These are phyloP conservation scores for Groenewaldozyma salmanticensis DNA, from an alignment of 805 yeast species.

Conservation along the genomic window DNA sequence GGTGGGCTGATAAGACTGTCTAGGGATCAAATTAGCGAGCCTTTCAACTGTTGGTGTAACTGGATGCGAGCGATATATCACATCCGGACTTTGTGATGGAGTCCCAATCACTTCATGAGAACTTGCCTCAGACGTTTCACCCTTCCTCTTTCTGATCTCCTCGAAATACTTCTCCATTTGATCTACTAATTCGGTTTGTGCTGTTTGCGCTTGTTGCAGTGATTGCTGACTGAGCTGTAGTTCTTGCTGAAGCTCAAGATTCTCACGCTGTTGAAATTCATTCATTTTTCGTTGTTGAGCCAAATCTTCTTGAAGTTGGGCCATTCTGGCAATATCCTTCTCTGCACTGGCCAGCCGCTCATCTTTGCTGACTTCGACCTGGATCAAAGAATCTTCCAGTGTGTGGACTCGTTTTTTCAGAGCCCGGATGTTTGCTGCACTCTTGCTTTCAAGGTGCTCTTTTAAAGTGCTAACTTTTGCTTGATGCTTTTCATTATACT, in stretches of 20 bases:
- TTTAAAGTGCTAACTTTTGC: constrained; percentile 55
- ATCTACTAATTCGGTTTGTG: not conserved
- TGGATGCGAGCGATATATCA: no score
- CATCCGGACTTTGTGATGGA: no score
- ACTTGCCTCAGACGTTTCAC: no score
- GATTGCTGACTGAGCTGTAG: no score
- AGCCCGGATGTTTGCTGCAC: constrained; percentile 29
- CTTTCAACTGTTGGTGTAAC: no score
- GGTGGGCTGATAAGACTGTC: no score
- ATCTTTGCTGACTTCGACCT: no score
- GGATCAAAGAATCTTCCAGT: constrained; percentile 40
- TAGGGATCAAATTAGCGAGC: no score
- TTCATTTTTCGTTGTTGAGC: not conserved
- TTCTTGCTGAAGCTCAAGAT: not conserved
- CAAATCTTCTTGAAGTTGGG: not conserved
- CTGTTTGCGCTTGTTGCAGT: not conserved
- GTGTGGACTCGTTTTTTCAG: constrained; percentile 36
- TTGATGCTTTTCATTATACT: constrained; percentile 70
- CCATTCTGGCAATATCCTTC: not conserved
- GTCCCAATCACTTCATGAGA: no score
- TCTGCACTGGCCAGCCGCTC: constrained; percentile 25
- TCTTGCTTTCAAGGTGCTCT: constrained; percentile 41
- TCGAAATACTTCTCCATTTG: no score
- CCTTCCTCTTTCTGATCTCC: no score
- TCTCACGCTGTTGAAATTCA: not conserved